Evolutionary conservation across 345 rosid genomes (phyloP), one percentile per base, ranked within the genome.

Genomic region (Citrus cavaleriei): DNA sequence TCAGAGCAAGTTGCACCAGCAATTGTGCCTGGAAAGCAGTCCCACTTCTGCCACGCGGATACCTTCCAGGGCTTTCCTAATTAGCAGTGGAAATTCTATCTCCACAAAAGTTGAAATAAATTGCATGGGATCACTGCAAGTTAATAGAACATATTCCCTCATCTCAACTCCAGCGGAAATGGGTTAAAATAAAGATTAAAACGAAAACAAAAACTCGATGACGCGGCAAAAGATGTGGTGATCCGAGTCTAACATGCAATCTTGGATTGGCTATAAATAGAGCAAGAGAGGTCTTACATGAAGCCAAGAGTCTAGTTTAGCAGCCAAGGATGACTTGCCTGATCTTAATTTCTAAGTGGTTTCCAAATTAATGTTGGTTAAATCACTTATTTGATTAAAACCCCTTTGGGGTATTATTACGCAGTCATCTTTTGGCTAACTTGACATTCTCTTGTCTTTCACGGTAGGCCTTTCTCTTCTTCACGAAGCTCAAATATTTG

Each of bases 61-160:
- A 57, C 42, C 66, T 77, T 69, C 68, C 10, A 37, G 74, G 67
- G 46, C 49, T 55, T 69, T 37, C 63, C 42, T 19, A 18, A 18
- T 1, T n/a, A 19, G 10, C 51, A 10, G 38, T 16, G 19, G 68
- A 58, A 59, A 68, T 69, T 77, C 79, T 37, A 49, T 59, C 59
- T 40, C 74, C 74, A 38, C 67, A 49, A 22, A 30, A 38, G 46
- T 27, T 59, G 68, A 21, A 58, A 38, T 49, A 40, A 34, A 64
- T 72, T 65, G 70, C 42, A 72, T 38, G n/a, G 57, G 28, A 16
- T 70, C 58, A 25, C n/a, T 46, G 55, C 57, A 24, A 25, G 10
- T 32, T 65, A 19, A 10, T 6, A 69, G 79, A 80, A 75, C 69
- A 46, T 59, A 75, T 75, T 80, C 83, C 72, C 42, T 49, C 5